Conservation (phyloP, 352 stramenopile species). For the Globisporangium megalacanthum region DNA sequence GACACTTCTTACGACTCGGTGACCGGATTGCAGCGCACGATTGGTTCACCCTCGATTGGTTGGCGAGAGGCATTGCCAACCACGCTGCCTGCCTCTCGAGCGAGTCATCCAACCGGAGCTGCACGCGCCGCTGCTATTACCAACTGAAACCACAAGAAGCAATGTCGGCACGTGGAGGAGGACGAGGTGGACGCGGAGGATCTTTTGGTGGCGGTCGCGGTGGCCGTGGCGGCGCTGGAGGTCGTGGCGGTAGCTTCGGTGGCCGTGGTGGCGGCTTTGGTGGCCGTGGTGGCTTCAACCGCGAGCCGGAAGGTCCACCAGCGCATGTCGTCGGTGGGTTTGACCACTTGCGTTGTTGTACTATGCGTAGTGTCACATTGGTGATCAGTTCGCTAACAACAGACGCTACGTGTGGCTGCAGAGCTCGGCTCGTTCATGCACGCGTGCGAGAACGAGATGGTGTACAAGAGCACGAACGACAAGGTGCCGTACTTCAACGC, state of each 20-base stretch:
- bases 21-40: no score
- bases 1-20: no score
- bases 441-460: conserved; percentile 96
- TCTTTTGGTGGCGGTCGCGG: conserved; percentile 35
- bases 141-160: conserved; percentile 2
- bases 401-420: conserved; percentile 20
- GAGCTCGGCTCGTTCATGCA: conserved; percentile 96
- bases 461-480: conserved; percentile 95
- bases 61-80: conserved; percentile 3
- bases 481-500: conserved; percentile 99
- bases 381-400: not conserved
- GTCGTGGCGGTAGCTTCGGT: conserved; percentile 35
- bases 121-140: not conserved
- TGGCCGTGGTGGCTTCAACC: conserved; percentile 33
- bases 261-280: conserved; percentile 36
- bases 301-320: conserved; percentile 64
- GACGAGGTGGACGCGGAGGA: conserved; percentile 40
- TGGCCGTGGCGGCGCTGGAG: conserved; percentile 34
- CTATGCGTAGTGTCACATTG: not conserved
- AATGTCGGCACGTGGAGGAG: conserved; percentile 38
- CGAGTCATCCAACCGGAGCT: not conserved
- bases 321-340: conserved; percentile 63
- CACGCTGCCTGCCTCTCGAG: no score
- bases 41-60: conserved; percentile 1
- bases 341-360: not conserved